Evolutionary conservation across 1,284 basidiomycete genomes (phyloP).

Genomic region (Wolfiporia cocos): DNA sequence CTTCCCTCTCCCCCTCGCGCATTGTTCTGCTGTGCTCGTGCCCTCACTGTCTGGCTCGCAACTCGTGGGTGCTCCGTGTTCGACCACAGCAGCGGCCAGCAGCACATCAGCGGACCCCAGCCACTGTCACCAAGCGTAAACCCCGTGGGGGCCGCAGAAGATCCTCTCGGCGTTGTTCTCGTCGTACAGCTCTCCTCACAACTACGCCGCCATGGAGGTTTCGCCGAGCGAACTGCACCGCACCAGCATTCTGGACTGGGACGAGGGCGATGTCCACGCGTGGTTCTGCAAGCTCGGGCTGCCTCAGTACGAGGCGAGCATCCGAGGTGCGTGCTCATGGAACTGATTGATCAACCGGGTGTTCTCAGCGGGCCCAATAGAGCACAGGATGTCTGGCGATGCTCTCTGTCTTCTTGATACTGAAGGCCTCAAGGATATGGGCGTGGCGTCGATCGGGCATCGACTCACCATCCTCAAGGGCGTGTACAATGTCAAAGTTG

Average conservation of each 20-base stretch:
- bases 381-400: constrained; percentile 88
- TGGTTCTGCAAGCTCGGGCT: constrained; percentile 75
- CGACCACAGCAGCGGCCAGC: not conserved
- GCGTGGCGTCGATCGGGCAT: constrained; percentile 82
- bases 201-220: constrained; percentile 28
- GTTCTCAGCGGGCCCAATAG: constrained; percentile 26
- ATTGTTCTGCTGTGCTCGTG: not conserved
- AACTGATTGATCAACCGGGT: constrained; percentile 9
- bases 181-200: not conserved
- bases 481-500: constrained; percentile 83
- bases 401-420: constrained; percentile 79
- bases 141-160: not conserved
- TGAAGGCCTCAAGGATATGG: constrained; percentile 79
- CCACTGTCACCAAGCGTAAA: not conserved
- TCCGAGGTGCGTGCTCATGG: constrained; percentile 46
- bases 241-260: constrained; percentile 67
- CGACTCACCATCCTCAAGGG: constrained; percentile 84
- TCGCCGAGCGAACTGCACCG: constrained; percentile 31
- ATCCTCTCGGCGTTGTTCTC: not conserved
- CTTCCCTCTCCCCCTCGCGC: too few species aligned
- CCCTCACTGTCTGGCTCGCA: too few species aligned
- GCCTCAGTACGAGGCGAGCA: constrained; percentile 72
- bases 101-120: constrained; percentile 2
- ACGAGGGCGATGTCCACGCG: constrained; percentile 72
- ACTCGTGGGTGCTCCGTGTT: not conserved